Evolutionary conservation across 306 rosid genomes (phyloP), one percentile per base, ranked within the genome.

Genomic region (Inga laurina): DNA sequence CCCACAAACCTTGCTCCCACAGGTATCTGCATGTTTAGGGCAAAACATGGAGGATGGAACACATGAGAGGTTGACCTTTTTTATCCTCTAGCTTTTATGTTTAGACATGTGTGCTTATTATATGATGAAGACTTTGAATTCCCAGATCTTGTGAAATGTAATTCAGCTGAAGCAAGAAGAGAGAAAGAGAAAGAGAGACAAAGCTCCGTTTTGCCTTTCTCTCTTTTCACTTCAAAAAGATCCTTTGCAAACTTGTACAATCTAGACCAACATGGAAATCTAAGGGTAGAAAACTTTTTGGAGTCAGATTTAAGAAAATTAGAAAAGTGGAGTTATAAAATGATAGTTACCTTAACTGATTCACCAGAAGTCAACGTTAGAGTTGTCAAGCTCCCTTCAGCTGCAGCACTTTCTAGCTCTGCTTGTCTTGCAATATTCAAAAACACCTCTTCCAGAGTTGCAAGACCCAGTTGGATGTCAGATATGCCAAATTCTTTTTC

Each of bases 391-490:
- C 87, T 89, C 84, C 94, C 97, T 81, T 92, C 97, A 35, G 91
- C 96, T 75, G 89, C 81, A 74, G 98, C 98, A 66, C 77, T 84
- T 82, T 95, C 98, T 79, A 93, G 90, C 91, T 93, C 97, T 51
- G 98, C 98, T 54, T 89, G 91, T 83, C 80, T 87, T 45, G 97
- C 98, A n/a, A 93, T 90, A 73, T 89, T 96, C 88, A 93, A 86
- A 91, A 93, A 93, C 56, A 93, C 99, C 90, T 92, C 98, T 88
- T 92, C 97, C 3, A 96, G 98, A 75, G 94, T 96, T 34, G 99
- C 77, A 49, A 93, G 94, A 39, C 98, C 91, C 45, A 95, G 89
- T 78, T 93, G 97, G 82, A 93, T 88, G 88, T 92, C 93, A 24
- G 93, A 86, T 85, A 95, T 92, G 48, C 98, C 93, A 76, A 90